Evolutionary conservation across 2,329 filamentous ascomycete genomes (phyloP).

Genomic region (Alternaria triticimaculans): DNA sequence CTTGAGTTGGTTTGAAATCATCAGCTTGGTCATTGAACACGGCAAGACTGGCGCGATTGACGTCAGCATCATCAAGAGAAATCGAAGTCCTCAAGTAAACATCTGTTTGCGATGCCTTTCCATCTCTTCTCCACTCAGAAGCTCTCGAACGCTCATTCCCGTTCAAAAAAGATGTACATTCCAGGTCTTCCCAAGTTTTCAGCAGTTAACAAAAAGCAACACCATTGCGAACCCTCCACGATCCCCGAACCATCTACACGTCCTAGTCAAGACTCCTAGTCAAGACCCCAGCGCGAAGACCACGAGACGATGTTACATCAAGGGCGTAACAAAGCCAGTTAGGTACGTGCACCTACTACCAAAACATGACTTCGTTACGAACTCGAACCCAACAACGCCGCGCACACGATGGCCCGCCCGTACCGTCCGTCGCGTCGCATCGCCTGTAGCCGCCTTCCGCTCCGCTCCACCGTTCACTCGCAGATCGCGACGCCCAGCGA

Average conservation of each 20-base stretch:
- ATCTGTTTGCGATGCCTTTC: not conserved
- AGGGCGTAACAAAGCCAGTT: not conserved
- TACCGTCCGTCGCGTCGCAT: not conserved
- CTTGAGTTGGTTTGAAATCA: not conserved
- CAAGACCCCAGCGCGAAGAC: not conserved
- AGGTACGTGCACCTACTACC: not conserved
- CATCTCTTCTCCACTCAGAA: not conserved
- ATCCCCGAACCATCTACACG: too few species aligned
- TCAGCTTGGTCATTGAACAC: not conserved
- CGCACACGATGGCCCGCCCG: not conserved
- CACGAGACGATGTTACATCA: not conserved
- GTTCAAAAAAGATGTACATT: too few species aligned
- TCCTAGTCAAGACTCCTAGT: not conserved
- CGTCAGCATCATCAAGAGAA: not conserved
- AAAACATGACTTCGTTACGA: not conserved
- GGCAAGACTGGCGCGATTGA: not conserved
- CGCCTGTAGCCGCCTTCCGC: not conserved
- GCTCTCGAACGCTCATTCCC: not conserved
- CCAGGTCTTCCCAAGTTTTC: not conserved
- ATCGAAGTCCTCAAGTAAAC: not conserved
- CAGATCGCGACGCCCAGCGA: not conserved
- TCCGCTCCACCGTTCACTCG: not conserved
- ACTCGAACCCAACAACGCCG: not conserved
- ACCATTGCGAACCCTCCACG: not conserved
- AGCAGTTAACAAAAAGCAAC: not conserved